These are phyloP conservation scores for Nitzschia palea DNA, from an alignment of 108 stramenopile species.

Conservation along the genomic window DNA sequence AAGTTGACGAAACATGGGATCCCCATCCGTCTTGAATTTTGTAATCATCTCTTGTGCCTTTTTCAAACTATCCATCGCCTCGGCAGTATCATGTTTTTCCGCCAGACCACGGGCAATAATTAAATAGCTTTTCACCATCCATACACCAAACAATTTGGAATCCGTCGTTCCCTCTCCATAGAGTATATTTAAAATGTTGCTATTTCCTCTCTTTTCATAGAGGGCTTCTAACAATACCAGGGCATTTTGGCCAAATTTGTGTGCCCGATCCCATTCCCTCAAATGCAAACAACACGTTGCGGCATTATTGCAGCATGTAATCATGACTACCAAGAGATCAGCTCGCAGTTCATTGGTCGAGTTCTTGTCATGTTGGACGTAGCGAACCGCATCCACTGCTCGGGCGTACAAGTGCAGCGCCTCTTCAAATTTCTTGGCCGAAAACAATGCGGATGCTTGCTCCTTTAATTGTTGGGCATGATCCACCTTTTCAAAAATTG, in stretches of 20 bases:
- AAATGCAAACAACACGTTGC: conserved; percentile 70
- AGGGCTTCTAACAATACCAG: conserved; percentile 70
- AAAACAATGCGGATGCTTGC: conserved; percentile 47
- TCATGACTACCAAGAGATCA: conserved; percentile 72
- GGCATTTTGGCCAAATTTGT: conserved; percentile 59
- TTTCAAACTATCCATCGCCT: conserved; percentile 44
- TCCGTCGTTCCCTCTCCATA: conserved; percentile 51
- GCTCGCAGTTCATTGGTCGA: conserved; percentile 64
- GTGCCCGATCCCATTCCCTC: conserved; percentile 51
- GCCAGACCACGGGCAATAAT: conserved; percentile 45
- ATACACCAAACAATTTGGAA: conserved; percentile 78
- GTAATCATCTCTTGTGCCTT: conserved; percentile 40
- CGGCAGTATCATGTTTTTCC: conserved; percentile 41
- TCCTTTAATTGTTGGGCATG: conserved; percentile 53
- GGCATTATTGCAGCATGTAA: conserved; percentile 84
- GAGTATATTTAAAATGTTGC: conserved; percentile 61
- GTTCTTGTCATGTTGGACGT: conserved; percentile 68
- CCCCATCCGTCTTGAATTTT: conserved; percentile 42
- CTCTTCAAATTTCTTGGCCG: conserved; percentile 40
- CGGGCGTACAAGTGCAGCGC: conserved; percentile 59
- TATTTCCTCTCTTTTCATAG: conserved; percentile 47
- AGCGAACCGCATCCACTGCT: conserved; percentile 75
- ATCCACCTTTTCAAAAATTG: conserved; percentile 58
- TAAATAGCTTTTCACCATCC: conserved; percentile 62
- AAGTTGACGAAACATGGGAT: conserved; percentile 40